These are phyloP conservation scores for Fusarium algeriense DNA, from an alignment of 2,329 filamentous ascomycete genomes.

Conservation along the genomic window DNA sequence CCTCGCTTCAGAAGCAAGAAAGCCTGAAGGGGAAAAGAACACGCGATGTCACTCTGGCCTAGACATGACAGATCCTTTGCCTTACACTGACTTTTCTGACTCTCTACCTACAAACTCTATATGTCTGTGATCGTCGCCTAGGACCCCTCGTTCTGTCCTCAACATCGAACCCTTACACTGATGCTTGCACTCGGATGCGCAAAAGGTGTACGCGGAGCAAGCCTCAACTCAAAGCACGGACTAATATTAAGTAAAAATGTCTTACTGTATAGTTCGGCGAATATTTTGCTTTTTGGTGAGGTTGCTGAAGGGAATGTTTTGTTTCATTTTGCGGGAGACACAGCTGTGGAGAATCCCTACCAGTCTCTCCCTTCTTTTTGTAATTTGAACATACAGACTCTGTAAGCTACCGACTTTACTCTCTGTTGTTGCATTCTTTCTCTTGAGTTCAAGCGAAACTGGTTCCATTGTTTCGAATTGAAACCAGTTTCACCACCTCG, in stretches of 20 bases:
- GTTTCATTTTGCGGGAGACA: slow-evolving; percentile 33
- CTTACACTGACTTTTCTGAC: background rate
- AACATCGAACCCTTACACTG: slow-evolving; percentile 17
- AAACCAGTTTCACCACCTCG: slow-evolving; percentile 19
- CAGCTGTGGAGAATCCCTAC: slow-evolving; percentile 25
- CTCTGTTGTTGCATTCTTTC: slow-evolving; percentile 15
- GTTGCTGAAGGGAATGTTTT: slow-evolving; percentile 27
- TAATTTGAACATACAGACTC: background rate
- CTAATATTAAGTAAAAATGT: slow-evolving; percentile 5
- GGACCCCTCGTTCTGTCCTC: slow-evolving; percentile 19
- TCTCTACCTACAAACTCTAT: slow-evolving; percentile 15
- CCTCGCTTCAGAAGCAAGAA: slow-evolving; percentile 30
- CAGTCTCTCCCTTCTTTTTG: slow-evolving; percentile 13
- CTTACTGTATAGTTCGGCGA: slow-evolving; percentile 6
- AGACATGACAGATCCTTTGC: slow-evolving; percentile 28
- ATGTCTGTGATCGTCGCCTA: slow-evolving; percentile 38
- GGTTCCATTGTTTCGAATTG: slow-evolving; percentile 26
- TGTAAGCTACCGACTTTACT: background rate
- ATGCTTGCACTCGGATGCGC: slow-evolving; percentile 9
- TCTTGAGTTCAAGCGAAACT: slow-evolving; percentile 15
- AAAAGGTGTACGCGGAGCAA: slow-evolving; percentile 19
- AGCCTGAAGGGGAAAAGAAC: slow-evolving; percentile 23
- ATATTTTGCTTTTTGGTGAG: slow-evolving; percentile 29
- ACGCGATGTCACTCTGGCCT: slow-evolving; percentile 39
- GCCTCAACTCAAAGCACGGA: slow-evolving; percentile 30